Evolutionary conservation across 78 protist genomes (phyloP), one percentile per base, ranked within the genome.

Genomic region (Speleostelium caveatum): DNA sequence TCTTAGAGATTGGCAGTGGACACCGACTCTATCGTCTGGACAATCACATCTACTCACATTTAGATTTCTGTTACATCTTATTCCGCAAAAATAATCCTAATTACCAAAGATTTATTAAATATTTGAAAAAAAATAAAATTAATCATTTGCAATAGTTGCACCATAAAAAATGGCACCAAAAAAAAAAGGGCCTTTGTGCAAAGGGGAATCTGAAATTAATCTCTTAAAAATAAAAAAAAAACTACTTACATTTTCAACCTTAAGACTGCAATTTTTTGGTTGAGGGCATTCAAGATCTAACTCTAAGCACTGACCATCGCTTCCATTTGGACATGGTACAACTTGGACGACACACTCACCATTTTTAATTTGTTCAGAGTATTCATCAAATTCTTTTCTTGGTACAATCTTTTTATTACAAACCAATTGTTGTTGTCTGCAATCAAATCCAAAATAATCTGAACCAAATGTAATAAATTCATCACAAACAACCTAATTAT

Each of bases 401-500:
- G 90, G 78, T 22, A 83, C 42, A 32, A 60, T 19, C 2, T n/a
- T 35, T 38, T 39, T n/a, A 58, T 83, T 72, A 26, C 90, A 83
- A 1, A 69, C 38, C 28, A 83, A 42, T 69, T 26, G 32, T 30
- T 83, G 28, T 22, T 55, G 55, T 2, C 8, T 6, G 30, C 90
- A 83, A 33, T 28, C 28, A 36, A 83, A 83, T 45, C 73, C 90
- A 83, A 69, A 83, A 19, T 24, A 49, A 21, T 80, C 56, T 41
- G 2, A 17, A 28, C 60, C 30, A 69, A 83, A 83, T 38, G 8
- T 35, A 24, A 78, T 83, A 30, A 14, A 21, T 17, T 41, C 49
- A 58, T 83, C 73, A 58, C 90, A 83, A 4, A 59, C 51, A 17
- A 42, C n/a, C n/a, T n/a, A n/a, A n/a, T n/a, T n/a, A n/a, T n/a